Evolutionary conservation across 1,284 basidiomycete genomes (phyloP), one percentile per base, ranked within the genome.

Genomic region (Mycosarcoma mackinlayi): DNA sequence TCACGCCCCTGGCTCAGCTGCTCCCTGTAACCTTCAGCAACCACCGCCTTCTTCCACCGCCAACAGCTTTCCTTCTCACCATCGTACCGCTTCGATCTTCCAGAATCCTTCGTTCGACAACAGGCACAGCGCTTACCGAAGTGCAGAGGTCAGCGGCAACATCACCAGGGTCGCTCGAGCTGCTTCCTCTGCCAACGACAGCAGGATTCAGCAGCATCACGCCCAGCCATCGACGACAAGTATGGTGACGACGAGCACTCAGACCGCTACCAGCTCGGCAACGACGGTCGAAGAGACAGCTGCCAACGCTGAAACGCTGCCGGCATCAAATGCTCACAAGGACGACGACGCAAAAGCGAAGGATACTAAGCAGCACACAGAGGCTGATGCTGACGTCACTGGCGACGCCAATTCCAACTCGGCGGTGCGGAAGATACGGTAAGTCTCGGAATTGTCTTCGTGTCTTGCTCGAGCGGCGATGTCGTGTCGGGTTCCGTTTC

Each of bases 361-460:
- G 28, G 19, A 33, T 33, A 18, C 4, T 8, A 45, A 45, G 18
- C 40, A 27, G 40, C 40, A 16, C 8, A 19, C 41, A 11, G 41
- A 23, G 21, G n/a, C 35, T 27, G 16, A 35, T 3, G 24, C 38
- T 9, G 38, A 34, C 11, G 25, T n/a, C 9, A 30, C 50, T 4
- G 40, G 9, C 7, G 51, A 55, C 23, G 33, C 24, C 11, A 41
- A 37, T 19, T 16, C 31, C 44, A 55, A 30, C 34, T 40, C 62
- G 39, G 50, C 62, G 14, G 63, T 66, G 34, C 47, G 63, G 6
- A 66, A 59, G 51, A 44, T 66, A 7, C 63, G 63, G 63, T 66
- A 38, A 66, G 63, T 65, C n/a, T n/a, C n/a, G n/a, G 18, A 3
- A 10, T 6, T 6, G 21, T 4, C 8, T 28, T 28, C 25, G 9